A percentile compares a stretch with the other conserved stretches of the same genome.
These are phyloP conservation scores for Huiozyma sinensis DNA, from an alignment of 805 yeast species.

Conservation along the genomic window DNA sequence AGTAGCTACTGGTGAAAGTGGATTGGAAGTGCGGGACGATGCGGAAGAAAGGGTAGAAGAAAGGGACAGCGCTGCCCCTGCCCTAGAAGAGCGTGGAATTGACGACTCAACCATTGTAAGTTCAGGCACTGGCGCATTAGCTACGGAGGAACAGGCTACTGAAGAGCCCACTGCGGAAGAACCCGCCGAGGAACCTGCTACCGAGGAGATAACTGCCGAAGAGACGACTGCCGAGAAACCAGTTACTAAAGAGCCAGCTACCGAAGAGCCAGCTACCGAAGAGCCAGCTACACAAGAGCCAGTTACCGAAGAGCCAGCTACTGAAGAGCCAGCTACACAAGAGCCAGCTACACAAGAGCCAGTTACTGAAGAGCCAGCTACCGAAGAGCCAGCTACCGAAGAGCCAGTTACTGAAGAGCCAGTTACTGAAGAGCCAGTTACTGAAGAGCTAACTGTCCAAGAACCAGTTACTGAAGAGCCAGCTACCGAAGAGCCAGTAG, in stretches of 20 bases:
- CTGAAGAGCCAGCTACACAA: neutral
- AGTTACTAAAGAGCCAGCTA: neutral
- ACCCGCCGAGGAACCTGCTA: neutral
- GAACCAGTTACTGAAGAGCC: constrained; percentile 15
- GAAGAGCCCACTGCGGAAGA: neutral
- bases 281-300: neutral
- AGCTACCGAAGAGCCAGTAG: constrained; percentile 9
- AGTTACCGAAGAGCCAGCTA: constrained; percentile 6
- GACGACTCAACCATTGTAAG: too few relatives aligned
- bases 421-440: constrained; percentile 4
- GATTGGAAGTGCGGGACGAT: constrained; percentile 1
- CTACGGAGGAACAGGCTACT: neutral
- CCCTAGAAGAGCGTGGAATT: too few relatives aligned
- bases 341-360: constrained; percentile 3
- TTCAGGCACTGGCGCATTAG: neutral
- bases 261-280: constrained; percentile 1
- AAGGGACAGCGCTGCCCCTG: neutral
- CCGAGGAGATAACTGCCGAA: too few relatives aligned
- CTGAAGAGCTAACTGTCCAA: constrained; percentile 16
- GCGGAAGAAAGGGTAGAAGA: constrained; percentile 4
- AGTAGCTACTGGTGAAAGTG: constrained; percentile 5
- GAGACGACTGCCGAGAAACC: neutral
- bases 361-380: neutral
- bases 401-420: constrained; percentile 5
- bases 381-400: constrained; percentile 5